Evolutionary conservation across 441 rosid genomes (phyloP).

Genomic region (Arabidopsis lyrata): DNA sequence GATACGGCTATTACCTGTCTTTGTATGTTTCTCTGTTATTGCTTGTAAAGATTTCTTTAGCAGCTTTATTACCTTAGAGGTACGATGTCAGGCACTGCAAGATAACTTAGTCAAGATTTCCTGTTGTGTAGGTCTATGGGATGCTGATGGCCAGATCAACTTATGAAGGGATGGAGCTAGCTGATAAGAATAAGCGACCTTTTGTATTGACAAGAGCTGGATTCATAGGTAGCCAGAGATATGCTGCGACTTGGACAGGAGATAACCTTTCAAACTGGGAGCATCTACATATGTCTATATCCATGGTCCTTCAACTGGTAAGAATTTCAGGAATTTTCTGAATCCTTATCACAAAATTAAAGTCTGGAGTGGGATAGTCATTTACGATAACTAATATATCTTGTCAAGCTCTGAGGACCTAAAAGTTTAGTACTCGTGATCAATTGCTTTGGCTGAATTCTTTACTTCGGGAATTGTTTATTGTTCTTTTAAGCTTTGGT

Average conservation of each 20-base stretch:
- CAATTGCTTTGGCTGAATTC: conserved; percentile 8
- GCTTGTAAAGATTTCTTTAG: conserved; percentile 2
- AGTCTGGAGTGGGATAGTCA: conserved; percentile 8
- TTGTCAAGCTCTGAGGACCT: conserved; percentile 6
- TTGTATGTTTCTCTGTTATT: not conserved
- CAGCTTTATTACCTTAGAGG: conserved; percentile 15
- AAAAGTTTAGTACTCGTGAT: not conserved
- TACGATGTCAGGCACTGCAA: not conserved
- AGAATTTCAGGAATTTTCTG: conserved; percentile 40
- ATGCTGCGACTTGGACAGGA: conserved; percentile 98
- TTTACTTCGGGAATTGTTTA: not conserved
- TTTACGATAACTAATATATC: not conserved
- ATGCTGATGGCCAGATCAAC: conserved; percentile 96
- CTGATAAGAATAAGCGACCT: conserved; percentile 79
- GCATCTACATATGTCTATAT: conserved; percentile 89
- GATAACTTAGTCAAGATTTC: conserved; percentile 10
- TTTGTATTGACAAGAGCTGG: conserved; percentile 99
- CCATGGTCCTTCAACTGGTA: conserved; percentile 97
- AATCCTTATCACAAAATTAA: conserved; percentile 6
- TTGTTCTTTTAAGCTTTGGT: conserved; percentile 8
- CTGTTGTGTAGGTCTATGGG: conserved; percentile 74
- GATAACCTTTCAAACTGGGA: conserved; percentile 97
- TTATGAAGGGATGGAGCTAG: conserved; percentile 84
- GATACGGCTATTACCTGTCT: not conserved
- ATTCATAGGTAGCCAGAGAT: conserved; percentile 88